phyloP scores from a whole-genome alignment of 768 basidiomycete genomes.

The Symmetrospora coprosmae region DNA sequence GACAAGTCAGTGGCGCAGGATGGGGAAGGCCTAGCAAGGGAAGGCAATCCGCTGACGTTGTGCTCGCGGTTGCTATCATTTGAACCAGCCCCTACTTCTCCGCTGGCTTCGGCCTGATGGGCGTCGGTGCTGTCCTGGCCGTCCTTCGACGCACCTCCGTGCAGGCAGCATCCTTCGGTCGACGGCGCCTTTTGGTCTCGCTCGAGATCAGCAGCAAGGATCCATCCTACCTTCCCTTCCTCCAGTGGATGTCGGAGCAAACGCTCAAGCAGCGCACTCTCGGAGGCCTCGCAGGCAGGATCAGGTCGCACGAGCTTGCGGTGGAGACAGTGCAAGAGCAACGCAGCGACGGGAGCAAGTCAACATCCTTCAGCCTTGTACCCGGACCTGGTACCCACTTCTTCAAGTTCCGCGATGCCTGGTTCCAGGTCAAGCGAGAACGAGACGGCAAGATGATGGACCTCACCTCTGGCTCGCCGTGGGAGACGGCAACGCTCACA shows the following conservation, averaged over 20 bases:
- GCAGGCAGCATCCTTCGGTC: conserved; percentile 58
- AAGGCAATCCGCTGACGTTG: too few species aligned
- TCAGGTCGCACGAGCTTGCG: conserved; percentile 78
- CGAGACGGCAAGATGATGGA: conserved; percentile 85
- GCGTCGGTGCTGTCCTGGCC: conserved; percentile 73
- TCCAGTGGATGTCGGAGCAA: conserved; percentile 83
- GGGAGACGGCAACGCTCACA: conserved; percentile 93
- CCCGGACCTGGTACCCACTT: conserved; percentile 91
- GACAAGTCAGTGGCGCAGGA: conserved; percentile 4
- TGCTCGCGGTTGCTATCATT: too few species aligned
- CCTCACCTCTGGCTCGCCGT: conserved; percentile 77
- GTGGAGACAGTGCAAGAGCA: conserved; percentile 79
- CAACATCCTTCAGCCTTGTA: conserved; percentile 79
- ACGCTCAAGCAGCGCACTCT: conserved; percentile 35
- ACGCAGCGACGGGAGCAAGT: conserved; percentile 79
- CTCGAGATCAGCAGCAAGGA: conserved; percentile 95
- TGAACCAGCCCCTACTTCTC: conserved; percentile 84
- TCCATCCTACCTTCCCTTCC: conserved; percentile 87
- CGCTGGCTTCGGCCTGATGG: conserved; percentile 95
- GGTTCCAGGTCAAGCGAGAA: conserved; percentile 97
- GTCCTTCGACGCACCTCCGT: conserved; percentile 56
- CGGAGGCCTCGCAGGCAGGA: conserved; percentile 31
- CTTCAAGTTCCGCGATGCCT: conserved; percentile 74
- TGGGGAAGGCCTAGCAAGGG: too few species aligned
- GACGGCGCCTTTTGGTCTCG: conserved; percentile 78